phyloP scores from a whole-genome alignment of 1,284 basidiomycete genomes.

The Sutorius eximius region DNA sequence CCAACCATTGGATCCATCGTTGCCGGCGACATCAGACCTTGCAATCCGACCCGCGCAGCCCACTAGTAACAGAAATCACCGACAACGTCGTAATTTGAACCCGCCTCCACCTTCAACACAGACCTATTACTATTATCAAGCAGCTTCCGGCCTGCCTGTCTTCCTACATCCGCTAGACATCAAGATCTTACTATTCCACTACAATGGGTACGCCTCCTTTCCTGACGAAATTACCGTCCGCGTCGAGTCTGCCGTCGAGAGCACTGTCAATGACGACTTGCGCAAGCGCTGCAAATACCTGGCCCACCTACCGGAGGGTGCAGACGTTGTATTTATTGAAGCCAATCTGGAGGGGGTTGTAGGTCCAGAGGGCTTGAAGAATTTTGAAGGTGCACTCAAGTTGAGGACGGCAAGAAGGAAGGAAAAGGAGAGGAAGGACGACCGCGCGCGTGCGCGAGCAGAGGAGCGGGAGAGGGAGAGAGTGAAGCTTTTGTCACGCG shows the following conservation, averaged over 20 bases:
- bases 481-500: conserved; percentile 39
- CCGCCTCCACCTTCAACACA: conserved; percentile 79
- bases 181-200: conserved; percentile 87
- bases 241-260: conserved; percentile 76
- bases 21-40: conserved; percentile 22
- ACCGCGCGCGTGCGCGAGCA: conserved; percentile 74
- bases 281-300: conserved; percentile 96
- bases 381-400: conserved; percentile 79
- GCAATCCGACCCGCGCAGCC: conserved; percentile 16
- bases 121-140: conserved; percentile 95
- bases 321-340: conserved; percentile 94
- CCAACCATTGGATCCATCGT: conserved; percentile 18
- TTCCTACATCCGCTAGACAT: conserved; percentile 97
- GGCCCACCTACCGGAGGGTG: conserved; percentile 86
- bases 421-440: conserved; percentile 81
- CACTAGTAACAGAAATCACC: conserved; percentile 41
- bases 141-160: conserved; percentile 86
- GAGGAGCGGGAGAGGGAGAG: conserved; percentile 78
- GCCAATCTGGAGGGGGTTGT: conserved; percentile 80
- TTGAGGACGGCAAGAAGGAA: conserved; percentile 72
- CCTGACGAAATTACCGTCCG: conserved; percentile 80
- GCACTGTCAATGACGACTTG: conserved; percentile 87
- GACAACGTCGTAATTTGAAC: conserved; percentile 73
- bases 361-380: conserved; percentile 66
- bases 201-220: conserved; percentile 80